Conservation (phyloP, 2,329 filamentous ascomycete genomes). For the Simplicillium aogashimaense region DNA sequence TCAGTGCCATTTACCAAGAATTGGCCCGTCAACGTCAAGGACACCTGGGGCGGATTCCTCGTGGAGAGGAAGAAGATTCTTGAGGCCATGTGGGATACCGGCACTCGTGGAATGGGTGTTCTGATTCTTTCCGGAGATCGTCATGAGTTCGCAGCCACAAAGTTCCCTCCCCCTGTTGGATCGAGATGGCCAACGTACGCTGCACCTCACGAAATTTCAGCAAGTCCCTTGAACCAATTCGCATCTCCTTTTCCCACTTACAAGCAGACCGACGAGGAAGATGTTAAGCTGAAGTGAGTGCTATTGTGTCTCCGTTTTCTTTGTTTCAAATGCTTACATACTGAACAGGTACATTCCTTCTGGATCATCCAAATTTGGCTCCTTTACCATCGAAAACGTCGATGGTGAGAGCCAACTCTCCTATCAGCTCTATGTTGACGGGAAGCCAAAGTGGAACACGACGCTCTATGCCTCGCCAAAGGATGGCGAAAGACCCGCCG, state of each 20-base stretch:
- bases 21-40: slow-evolving; percentile 78
- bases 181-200: slow-evolving; percentile 54
- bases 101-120: slow-evolving; percentile 65
- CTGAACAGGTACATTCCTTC: slow-evolving; percentile 59
- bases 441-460: slow-evolving; percentile 65
- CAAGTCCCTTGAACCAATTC: slow-evolving; percentile 87
- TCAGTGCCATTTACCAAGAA: slow-evolving; percentile 97
- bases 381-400: slow-evolving; percentile 58
- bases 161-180: slow-evolving; percentile 52
- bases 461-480: slow-evolving; percentile 38
- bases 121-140: slow-evolving; percentile 82
- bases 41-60: slow-evolving; percentile 93
- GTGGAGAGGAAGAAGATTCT: slow-evolving; percentile 69
- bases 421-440: slow-evolving; percentile 77
- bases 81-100: slow-evolving; percentile 85
- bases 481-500: slow-evolving; percentile 6
- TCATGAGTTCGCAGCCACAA: slow-evolving; percentile 94
- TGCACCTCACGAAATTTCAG: slow-evolving; percentile 82
- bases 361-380: slow-evolving; percentile 81
- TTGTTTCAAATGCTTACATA: too few relatives aligned
- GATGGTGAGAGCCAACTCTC: slow-evolving; percentile 59
- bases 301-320: too few relatives aligned
- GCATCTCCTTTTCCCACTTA: slow-evolving; percentile 82
- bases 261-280: slow-evolving; percentile 67
- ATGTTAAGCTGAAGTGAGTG: slow-evolving; percentile 73